Conservation (phyloP, 352 stramenopile genomes). For the Phytophthora hibernalis region DNA sequence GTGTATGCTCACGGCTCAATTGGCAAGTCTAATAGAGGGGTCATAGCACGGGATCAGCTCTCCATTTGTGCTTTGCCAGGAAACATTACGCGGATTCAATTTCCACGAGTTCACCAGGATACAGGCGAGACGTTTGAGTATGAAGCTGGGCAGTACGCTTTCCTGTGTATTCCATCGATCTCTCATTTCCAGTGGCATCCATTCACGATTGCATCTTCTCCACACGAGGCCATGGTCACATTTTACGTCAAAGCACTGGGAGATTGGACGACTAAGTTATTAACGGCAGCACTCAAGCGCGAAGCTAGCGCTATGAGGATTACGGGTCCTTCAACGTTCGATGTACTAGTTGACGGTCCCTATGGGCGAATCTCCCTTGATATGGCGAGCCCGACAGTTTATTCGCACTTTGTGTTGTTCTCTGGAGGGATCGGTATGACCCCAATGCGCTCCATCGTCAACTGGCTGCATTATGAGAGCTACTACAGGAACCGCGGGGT, state of each 20-base stretch:
- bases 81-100: conserved; percentile 58
- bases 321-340: conserved; percentile 29
- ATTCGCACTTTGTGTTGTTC: conserved; percentile 62
- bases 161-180: conserved; percentile 82
- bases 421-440: conserved; percentile 61
- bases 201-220: conserved; percentile 87
- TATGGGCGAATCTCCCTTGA: conserved; percentile 59
- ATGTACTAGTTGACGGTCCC: conserved; percentile 57
- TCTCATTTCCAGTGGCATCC: conserved; percentile 86
- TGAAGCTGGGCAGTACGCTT: conserved; percentile 75
- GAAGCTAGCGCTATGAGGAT: conserved; percentile 42
- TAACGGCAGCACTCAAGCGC: conserved; percentile 42
- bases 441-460: conserved; percentile 58
- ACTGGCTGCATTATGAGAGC: conserved; percentile 46
- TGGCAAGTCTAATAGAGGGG: conserved; percentile 23
- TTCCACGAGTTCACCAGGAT: conserved; percentile 47
- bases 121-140: conserved; percentile 48
- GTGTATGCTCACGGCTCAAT: conserved; percentile 35
- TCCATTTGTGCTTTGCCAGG: conserved; percentile 35
- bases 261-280: conserved; percentile 72
- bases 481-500: conserved; percentile 33
- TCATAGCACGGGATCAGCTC: conserved; percentile 43
- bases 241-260: conserved; percentile 72
- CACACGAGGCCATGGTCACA: conserved; percentile 67
- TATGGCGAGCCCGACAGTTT: conserved; percentile 41